These are phyloP conservation scores for Cydonia oblonga DNA, from an alignment of 331 rosid genomes.

Conservation along the genomic window DNA sequence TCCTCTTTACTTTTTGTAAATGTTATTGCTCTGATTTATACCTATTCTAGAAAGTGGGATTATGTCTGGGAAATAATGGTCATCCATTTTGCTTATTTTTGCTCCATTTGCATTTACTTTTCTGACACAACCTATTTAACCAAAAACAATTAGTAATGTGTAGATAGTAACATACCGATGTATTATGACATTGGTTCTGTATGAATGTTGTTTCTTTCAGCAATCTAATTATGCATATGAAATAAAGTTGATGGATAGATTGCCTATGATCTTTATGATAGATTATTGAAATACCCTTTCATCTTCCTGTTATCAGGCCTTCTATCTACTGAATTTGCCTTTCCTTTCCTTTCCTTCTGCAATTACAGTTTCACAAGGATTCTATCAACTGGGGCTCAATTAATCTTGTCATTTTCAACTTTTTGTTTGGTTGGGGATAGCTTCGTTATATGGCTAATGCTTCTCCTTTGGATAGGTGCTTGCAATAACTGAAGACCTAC, in stretches of 20 bases:
- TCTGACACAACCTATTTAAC: no score
- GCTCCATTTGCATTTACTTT: no score
- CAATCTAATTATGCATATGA: no score
- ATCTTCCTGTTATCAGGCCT: neutral
- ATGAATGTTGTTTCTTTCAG: no score
- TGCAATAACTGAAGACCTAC: conserved; percentile 88
- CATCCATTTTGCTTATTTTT: no score
- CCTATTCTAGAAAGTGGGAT: neutral
- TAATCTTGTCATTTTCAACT: neutral
- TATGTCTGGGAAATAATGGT: neutral
- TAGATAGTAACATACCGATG: no score
- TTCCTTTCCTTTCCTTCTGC: neutral
- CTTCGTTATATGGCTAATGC: neutral
- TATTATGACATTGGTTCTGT: no score
- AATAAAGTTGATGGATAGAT: neutral
- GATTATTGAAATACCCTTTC: neutral
- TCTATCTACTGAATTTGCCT: neutral
- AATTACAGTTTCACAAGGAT: neutral
- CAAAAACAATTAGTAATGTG: no score
- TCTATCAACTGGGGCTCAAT: neutral
- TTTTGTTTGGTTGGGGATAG: neutral
- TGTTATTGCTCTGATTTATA: neutral
- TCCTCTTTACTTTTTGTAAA: neutral
- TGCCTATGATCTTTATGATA: neutral
- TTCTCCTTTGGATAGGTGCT: conserved; percentile 45